These are phyloP conservation scores for Myriosclerotinia duriaeana DNA, from an alignment of 2,329 filamentous ascomycete genomes.

Conservation along the genomic window DNA sequence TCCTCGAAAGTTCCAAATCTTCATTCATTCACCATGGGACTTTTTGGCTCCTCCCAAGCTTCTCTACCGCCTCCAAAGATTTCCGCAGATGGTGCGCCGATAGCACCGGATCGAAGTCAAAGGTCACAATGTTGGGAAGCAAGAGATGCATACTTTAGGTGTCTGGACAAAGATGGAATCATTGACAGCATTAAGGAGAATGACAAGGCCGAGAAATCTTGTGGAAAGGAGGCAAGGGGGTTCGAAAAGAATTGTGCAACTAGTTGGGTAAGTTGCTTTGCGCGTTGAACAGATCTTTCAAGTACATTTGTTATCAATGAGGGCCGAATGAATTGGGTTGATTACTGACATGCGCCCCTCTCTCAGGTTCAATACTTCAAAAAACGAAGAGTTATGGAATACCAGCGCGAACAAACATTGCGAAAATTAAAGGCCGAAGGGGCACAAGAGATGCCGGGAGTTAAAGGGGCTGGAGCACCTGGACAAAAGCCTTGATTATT, in stretches of 20 bases:
- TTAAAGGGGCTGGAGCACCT: slow-evolving; percentile 28
- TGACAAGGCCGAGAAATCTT: slow-evolving; percentile 56
- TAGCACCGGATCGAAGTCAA: slow-evolving; percentile 80
- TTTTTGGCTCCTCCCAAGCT: slow-evolving; percentile 44
- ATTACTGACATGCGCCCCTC: slow-evolving; percentile 27
- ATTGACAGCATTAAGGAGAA: slow-evolving; percentile 67
- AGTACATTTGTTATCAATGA: background rate
- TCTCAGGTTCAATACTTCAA: slow-evolving; percentile 92
- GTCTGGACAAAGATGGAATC: slow-evolving; percentile 79
- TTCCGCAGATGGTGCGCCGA: slow-evolving; percentile 58
- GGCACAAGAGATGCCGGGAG: slow-evolving; percentile 56
- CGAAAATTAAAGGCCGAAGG: slow-evolving; percentile 73
- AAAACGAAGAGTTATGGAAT: slow-evolving; percentile 89
- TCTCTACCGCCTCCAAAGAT: slow-evolving; percentile 47
- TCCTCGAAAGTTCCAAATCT: background rate
- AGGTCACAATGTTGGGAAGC: slow-evolving; percentile 86
- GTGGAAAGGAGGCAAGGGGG: slow-evolving; percentile 57
- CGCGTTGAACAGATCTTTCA: background rate
- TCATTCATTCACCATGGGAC: slow-evolving; percentile 48
- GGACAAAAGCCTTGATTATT: slow-evolving; percentile 21
- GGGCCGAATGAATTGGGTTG: background rate
- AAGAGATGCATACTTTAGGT: slow-evolving; percentile 83
- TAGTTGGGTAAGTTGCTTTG: slow-evolving; percentile 72
- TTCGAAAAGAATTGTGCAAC: slow-evolving; percentile 85
- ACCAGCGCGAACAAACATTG: slow-evolving; percentile 78